A percentile compares a stretch with the other conserved stretches of the same genome.
Evolutionary conservation across 257 asterid genomes (phyloP).

Genomic region (Solanum chilense): DNA sequence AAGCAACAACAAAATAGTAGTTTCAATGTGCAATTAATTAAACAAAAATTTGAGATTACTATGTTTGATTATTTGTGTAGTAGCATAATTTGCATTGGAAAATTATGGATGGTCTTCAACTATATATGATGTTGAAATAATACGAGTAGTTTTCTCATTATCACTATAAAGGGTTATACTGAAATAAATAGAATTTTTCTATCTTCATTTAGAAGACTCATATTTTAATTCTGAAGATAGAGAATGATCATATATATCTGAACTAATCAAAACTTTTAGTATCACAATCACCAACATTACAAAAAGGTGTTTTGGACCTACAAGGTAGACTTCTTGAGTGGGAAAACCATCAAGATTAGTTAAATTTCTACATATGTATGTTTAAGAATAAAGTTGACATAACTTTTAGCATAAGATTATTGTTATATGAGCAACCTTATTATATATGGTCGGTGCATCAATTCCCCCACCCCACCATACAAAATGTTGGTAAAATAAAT

Average conservation of each 20-base stretch:
- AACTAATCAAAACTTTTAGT: not conserved
- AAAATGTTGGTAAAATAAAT: not conserved
- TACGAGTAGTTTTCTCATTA: not conserved
- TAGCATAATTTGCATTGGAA: not conserved
- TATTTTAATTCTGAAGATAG: no score
- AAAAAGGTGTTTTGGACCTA: not conserved
- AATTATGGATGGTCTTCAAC: not conserved
- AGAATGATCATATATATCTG: not conserved
- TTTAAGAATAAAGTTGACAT: not conserved
- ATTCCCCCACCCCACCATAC: not conserved
- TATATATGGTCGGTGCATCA: not conserved
- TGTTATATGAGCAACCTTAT: not conserved
- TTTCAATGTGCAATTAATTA: not conserved
- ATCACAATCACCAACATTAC: not conserved
- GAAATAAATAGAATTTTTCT: not conserved
- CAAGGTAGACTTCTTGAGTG: not conserved
- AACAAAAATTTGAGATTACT: not conserved
- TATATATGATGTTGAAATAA: not conserved
- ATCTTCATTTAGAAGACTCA: not conserved
- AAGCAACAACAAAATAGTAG: not conserved
- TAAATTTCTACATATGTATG: not conserved
- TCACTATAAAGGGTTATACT: not conserved
- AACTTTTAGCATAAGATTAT: not conserved
- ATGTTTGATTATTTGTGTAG: not conserved
- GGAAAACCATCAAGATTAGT: not conserved